Evolutionary conservation across 768 basidiomycete species (phyloP), one percentile per base, ranked within the genome.

Genomic region (Lepiota venenata): DNA sequence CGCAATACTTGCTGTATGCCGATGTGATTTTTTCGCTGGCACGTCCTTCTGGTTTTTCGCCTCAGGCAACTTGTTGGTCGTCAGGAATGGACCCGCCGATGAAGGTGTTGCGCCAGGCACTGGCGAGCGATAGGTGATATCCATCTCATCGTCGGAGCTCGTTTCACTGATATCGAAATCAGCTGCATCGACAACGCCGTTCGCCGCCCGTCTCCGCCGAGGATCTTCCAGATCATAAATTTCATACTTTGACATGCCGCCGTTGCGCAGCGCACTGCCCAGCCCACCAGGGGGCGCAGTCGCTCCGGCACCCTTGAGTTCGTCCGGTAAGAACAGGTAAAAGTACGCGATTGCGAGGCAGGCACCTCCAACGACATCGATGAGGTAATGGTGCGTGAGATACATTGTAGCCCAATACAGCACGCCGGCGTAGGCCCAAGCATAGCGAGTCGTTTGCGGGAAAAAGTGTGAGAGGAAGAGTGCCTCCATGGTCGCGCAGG

Each of bases 371-470:
- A 93, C 91, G 66, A 98, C 91, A 66, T 99, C 97, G 72, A 99
- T 94, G 65, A 99, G 88, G 76, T 98, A 98, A 74, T 98, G 96
- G 70, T 97, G 93, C 3, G 91, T 92, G 63, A 96, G 87, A 75
- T 96, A 98, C 96, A 98, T 98, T 20, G 96, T 98, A 9, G 91
- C 87, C 97, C 97, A 99, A 69, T 96, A 98, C 3, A 99, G 81
- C 15, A 91, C 72, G 5, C 82, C 84, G 2, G 85, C 86, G 70
- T 98, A 99, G 1, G 71, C 74, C 91, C 93, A 98, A 20, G 85
- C 83, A 59, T 78, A 85, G 2, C 73, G 74, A 1, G 81, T 75
- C 29, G 77, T 78, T 56, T 79, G 77, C 0, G 92, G 91, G 82
- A 98, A 98, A 73, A 98, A 98, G 71, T 98, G 93, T 16, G 89